These are phyloP conservation scores for Phytophthora idaei DNA, from an alignment of 352 stramenopile genomes.

Conservation along the genomic window DNA sequence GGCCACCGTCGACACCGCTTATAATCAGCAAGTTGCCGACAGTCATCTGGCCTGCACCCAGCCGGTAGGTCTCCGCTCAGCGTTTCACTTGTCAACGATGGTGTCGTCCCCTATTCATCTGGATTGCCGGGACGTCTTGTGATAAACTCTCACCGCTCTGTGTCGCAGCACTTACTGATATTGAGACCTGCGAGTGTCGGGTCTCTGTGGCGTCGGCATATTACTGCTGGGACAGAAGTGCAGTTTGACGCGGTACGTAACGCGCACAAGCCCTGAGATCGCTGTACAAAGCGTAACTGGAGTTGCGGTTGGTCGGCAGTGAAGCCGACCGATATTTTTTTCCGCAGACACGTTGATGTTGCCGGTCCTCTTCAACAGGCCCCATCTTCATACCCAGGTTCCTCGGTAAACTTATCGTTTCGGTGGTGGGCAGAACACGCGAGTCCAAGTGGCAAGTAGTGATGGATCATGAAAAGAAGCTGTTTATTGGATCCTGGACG, in stretches of 20 bases:
- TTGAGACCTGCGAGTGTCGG: not conserved
- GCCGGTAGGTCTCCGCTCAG: slow-evolving; percentile 9
- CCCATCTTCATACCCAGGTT: not conserved
- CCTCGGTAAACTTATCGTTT: slow-evolving; percentile 13
- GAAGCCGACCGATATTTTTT: slow-evolving; percentile 6
- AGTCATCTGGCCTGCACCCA: too few species aligned
- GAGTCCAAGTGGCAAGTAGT: not conserved
- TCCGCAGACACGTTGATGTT: not conserved
- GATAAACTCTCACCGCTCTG: not conserved
- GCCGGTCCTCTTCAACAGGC: not conserved
- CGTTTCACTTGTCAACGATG: slow-evolving; percentile 11
- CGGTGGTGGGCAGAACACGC: slow-evolving; percentile 4
- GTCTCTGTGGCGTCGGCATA: slow-evolving; percentile 10
- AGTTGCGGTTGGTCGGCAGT: not conserved
- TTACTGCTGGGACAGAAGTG: slow-evolving; percentile 22
- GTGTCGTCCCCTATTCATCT: slow-evolving; percentile 2
- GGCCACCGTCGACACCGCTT: too few species aligned
- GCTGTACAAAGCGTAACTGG: slow-evolving; percentile 1
- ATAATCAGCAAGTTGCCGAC: too few species aligned
- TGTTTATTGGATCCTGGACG: not conserved
- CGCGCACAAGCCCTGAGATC: slow-evolving; percentile 7
- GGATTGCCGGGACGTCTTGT: not conserved
- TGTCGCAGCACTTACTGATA: slow-evolving; percentile 1
- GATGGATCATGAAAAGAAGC: slow-evolving; percentile 16
- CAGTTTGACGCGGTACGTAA: slow-evolving; percentile 15